Evolutionary conservation across 208 protist species (phyloP).

Genomic region (Hexamita inflata): DNA sequence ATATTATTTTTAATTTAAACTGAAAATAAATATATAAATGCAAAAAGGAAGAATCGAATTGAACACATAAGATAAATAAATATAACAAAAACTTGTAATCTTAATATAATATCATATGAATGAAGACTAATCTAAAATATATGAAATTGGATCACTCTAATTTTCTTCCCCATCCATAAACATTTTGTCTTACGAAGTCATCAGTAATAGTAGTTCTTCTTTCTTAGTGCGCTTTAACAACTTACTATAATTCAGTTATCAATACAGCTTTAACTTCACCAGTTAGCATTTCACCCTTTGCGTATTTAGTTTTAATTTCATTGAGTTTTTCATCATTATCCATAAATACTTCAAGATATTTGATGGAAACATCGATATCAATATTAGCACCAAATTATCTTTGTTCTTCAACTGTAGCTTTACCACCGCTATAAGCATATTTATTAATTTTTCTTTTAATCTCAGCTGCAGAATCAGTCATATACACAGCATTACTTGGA

Average conservation of each 20-base stretch:
- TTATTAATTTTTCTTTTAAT: slow-evolving; percentile 73
- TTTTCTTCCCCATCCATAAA: no score
- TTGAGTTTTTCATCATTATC: slow-evolving; percentile 5
- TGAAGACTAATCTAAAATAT: no score
- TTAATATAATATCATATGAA: no score
- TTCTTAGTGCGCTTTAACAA: not conserved
- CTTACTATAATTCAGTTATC: not conserved
- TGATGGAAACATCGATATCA: slow-evolving; percentile 22
- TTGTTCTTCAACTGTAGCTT: slow-evolving; percentile 60
- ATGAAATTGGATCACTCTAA: no score
- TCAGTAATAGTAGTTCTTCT: not conserved
- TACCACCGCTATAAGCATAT: slow-evolving; percentile 79
- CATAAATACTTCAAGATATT: slow-evolving; percentile 29
- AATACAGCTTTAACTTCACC: slow-evolving; percentile 24
- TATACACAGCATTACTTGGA: slow-evolving; percentile 69
- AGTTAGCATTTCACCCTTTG: slow-evolving; percentile 2
- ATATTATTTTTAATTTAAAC: no score
- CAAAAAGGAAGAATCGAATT: no score
- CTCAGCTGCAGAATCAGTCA: slow-evolving; percentile 75
- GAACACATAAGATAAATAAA: no score
- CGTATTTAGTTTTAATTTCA: not conserved
- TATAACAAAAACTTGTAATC: no score
- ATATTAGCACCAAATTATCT: slow-evolving; percentile 58
- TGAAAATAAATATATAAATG: no score
- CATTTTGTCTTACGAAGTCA: no score